Percentiles rank a stretch among this genome's conserved stretches.
Conservation (phyloP, 129 eudicot species). For the carrot (Daucus carota) region DNA sequence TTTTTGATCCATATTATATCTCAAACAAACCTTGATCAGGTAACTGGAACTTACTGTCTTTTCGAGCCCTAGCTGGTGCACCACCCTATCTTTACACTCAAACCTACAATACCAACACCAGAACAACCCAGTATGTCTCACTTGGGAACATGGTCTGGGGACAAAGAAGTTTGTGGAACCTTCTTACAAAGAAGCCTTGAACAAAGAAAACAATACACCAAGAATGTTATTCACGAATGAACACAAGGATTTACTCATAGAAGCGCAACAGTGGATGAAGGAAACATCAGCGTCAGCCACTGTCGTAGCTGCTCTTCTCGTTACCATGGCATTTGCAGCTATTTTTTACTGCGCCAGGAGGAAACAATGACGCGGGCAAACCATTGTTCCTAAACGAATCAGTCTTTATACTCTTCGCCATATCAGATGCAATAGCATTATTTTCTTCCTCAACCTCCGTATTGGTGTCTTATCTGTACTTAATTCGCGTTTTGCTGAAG, state of each 20-base stretch:
- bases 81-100: background rate
- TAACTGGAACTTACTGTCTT: too few relatives aligned
- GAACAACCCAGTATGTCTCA: background rate
- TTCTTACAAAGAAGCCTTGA: background rate
- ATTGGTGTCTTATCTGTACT: conserved; percentile 13
- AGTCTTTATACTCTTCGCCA: background rate
- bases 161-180: conserved; percentile 1
- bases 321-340: conserved; percentile 11
- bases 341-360: conserved; percentile 16
- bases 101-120: background rate
- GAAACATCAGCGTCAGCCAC: background rate
- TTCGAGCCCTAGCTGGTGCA: background rate
- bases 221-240: conserved; percentile 2
- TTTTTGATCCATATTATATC: too few relatives aligned
- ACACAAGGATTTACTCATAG: background rate
- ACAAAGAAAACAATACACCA: conserved; percentile 8
- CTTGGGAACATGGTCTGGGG: background rate
- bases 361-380: background rate
- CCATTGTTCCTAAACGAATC: background rate
- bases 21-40: too few relatives aligned
- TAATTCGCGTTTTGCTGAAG: conserved; percentile 6
- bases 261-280: conserved; percentile 20
- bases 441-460: conserved; percentile 14
- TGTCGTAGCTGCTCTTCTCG: conserved; percentile 12
- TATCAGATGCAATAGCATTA: conserved; percentile 13